phyloP scores from a whole-genome alignment of 1,284 basidiomycete genomes.

The Heterobasidion occidentale region DNA sequence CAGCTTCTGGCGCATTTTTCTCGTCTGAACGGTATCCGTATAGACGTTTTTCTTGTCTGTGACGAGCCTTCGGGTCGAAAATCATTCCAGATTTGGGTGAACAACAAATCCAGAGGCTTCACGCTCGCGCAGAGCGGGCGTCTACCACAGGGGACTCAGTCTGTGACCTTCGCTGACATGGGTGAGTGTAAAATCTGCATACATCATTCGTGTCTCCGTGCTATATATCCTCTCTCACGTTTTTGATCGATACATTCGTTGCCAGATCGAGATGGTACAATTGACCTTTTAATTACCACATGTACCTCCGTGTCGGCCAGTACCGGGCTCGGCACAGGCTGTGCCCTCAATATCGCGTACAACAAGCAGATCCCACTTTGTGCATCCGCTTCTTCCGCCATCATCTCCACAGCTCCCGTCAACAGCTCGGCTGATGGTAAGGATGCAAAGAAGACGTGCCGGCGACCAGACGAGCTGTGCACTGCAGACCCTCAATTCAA shows the following conservation, averaged over 20 bases:
- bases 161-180: conserved; percentile 88
- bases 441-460: conserved; percentile 32
- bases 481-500: conserved; percentile 73
- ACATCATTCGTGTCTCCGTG: not conserved
- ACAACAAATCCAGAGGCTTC: conserved; percentile 74
- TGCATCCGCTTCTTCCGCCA: conserved; percentile 36
- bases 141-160: conserved; percentile 74
- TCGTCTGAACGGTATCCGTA: conserved; percentile 2
- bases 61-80: conserved; percentile 43
- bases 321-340: conserved; percentile 66
- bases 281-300: conserved; percentile 89
- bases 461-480: conserved; percentile 78
- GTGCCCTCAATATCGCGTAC: conserved; percentile 87
- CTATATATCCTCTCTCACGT: not conserved
- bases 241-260: not conserved
- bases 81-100: conserved; percentile 89
- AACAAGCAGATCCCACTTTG: conserved; percentile 90
- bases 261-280: conserved; percentile 91
- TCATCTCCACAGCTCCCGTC: conserved; percentile 34
- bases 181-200: conserved; percentile 37
- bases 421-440: not conserved
- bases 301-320: conserved; percentile 65
- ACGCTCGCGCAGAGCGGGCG: conserved; percentile 57
- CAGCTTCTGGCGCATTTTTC: not conserved
- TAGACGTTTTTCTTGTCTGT: conserved; percentile 90